Evolutionary conservation across 192 early-diverging fungal species (phyloP).

Genomic region (Umbelopsis sp.): DNA sequence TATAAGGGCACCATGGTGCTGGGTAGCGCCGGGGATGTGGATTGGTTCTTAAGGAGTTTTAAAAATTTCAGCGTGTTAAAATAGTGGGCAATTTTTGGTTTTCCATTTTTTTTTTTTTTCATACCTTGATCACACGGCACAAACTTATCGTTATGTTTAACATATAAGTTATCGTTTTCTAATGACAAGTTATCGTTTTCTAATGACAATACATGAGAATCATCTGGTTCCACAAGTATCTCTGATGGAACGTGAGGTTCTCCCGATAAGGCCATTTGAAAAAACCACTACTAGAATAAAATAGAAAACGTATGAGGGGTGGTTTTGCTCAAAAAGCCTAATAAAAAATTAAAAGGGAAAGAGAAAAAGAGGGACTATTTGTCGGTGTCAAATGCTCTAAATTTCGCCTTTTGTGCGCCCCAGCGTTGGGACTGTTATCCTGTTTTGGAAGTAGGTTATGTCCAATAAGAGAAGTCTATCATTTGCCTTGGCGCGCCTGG

Average conservation of each 20-base stretch:
- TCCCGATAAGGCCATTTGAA: no score
- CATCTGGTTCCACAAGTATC: background rate
- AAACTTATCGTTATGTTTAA: slow-evolving; percentile 8
- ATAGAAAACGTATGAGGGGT: background rate
- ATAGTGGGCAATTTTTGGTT: background rate
- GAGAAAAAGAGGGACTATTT: background rate
- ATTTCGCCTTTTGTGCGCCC: background rate
- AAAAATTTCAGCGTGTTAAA: background rate
- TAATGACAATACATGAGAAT: background rate
- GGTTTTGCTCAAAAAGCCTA: background rate
- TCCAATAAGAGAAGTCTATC: background rate
- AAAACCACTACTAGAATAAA: no score
- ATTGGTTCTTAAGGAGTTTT: background rate
- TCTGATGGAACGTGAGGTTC: no score
- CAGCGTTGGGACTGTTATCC: slow-evolving; percentile 5
- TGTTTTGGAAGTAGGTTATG: background rate
- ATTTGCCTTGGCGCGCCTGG: no score
- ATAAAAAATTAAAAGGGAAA: background rate
- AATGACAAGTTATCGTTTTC: background rate
- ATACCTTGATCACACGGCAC: slow-evolving; percentile 17
- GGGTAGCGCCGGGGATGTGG: slow-evolving; percentile 6
- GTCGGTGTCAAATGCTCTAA: background rate
- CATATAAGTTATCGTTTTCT: background rate
- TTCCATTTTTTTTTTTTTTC: background rate
- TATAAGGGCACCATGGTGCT: slow-evolving; percentile 5